Evolutionary conservation across 176 grass and related monocot species (phyloP), one percentile per base, ranked within the genome.

Genomic region (Oryza nivara): DNA sequence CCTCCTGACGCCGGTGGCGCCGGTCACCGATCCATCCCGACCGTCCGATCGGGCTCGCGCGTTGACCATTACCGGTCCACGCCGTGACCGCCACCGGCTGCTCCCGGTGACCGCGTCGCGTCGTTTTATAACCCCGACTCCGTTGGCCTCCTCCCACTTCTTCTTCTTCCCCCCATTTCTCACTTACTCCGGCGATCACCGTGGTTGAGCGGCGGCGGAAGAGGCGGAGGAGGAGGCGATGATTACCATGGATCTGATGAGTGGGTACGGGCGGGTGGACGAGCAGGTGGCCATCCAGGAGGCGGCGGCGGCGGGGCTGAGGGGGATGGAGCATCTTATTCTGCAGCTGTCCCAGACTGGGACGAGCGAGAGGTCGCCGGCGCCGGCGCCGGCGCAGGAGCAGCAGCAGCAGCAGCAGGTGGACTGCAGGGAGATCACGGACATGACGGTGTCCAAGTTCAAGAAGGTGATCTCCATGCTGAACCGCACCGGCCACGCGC

Each of bases 381-480:
- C 73, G 0, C 1, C 52, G 23, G 5, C 26, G 10, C 23, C 11
- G 34, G n/a, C 19, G 7, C 16, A 5, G 38, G 5, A 11, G 11
- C 72, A 46, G 8, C 72, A 46, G 8, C 72, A 46, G 8, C 11
- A 41, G 41, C 25, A 74, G 69, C 71, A 15, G 80, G 48, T 82
- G 0, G 92, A 97, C 77, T 95, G 91, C 89, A 64, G 73, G 19
- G 88, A 97, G 89, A 89, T 97, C 68, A 88, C 95, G n/a, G 84
- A 93, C 56, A 78, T 92, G 47, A 94, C 92, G 13, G 85, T 97
- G 23, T 90, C 91, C 68, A 97, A 92, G 86, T 97, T 97, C 80
- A 91, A 85, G 82, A 92, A 97, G 85, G 88, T 95, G n/a, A 95
- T 97, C 46, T 93, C 95, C 11, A 85, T 97, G 71, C 82, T 95